Conservation (phyloP, 176 grass and related monocot genomes). For the Aechmea fasciata region DNA sequence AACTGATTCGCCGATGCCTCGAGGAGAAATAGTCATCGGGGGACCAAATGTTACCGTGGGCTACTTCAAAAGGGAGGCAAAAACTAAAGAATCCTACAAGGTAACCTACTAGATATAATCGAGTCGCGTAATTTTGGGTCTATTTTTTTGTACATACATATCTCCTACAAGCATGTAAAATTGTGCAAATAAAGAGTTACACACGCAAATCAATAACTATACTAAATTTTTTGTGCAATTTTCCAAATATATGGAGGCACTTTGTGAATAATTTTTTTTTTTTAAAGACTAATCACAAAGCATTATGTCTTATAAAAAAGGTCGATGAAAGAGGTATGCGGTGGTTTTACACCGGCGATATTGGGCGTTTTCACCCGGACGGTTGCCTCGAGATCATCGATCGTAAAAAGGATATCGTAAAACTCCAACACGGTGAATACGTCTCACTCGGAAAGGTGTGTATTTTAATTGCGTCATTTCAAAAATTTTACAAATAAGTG, state of each 20-base stretch:
- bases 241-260: no score
- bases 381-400: slow-evolving; percentile 93
- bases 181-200: no score
- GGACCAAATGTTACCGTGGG: slow-evolving; percentile 82
- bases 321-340: slow-evolving; percentile 74
- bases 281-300: background rate
- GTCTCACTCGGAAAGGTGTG: slow-evolving; percentile 85
- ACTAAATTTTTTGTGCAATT: no score
- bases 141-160: no score
- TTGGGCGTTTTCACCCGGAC: slow-evolving; percentile 74
- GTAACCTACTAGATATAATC: slow-evolving; percentile 14
- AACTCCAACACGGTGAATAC: slow-evolving; percentile 98
- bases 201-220: no score
- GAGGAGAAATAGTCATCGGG: slow-evolving; percentile 85
- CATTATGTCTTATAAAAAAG: slow-evolving; percentile 22
- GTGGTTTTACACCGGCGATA: slow-evolving; percentile 94
- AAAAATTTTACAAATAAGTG: no score
- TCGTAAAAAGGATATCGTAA: slow-evolving; percentile 95
- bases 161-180: no score
- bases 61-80: slow-evolving; percentile 80
- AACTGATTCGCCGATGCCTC: slow-evolving; percentile 78
- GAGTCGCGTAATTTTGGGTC: no score
- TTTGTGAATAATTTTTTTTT: background rate
- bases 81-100: slow-evolving; percentile 97
- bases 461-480: no score